Evolutionary conservation across 768 basidiomycete genomes (phyloP), one percentile per base, ranked within the genome.

Genomic region (Panaeolus papilionaceus): DNA sequence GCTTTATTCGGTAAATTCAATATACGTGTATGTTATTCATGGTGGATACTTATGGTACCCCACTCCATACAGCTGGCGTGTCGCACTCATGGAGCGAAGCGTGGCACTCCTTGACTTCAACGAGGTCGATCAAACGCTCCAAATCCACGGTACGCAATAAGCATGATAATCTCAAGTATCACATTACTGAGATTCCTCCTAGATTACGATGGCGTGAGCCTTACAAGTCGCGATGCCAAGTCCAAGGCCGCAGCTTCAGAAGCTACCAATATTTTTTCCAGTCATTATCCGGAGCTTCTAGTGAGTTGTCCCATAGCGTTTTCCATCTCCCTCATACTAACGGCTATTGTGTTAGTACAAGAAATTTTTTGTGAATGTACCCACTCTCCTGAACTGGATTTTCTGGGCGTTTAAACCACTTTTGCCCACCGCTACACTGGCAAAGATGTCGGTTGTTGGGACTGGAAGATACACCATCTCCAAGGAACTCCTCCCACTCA

Each of bases 331-430:
- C 49, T 18, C 11, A n/a, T 40, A 38, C 65, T 71, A 26, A 72
- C 64, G 28, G 12, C 7, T 7, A 14, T 45, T 18, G 64, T 38
- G 4, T 68, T 26, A 92, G 90, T 84, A 86, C 72, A 85, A 84
- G 74, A 94, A 94, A 75, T 92, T 89, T 80, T 94, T 95, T 73
- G 83, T 95, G 73, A 93, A 92, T 72, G 92, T 95, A 12, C 93
- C 93, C 0, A 85, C 86, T 2, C 72, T 92, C 66, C 82, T 94
- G 71, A 85, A 88, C 45, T 94, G 93, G 92, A 84, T 95, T 68
- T 95, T 93, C 80, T 94, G 93, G 93, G 70, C 83, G 16, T 94
- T 94, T 83, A 94, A 90, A 75, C 85, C 92, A 0, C 74, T 95
- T 69, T 75, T 95, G 14, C 86, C 93, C 1, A 76, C 91, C 7